Evolutionary conservation across 306 rosid genomes (phyloP), one percentile per base, ranked within the genome.

Genomic region (Cucumis melo): DNA sequence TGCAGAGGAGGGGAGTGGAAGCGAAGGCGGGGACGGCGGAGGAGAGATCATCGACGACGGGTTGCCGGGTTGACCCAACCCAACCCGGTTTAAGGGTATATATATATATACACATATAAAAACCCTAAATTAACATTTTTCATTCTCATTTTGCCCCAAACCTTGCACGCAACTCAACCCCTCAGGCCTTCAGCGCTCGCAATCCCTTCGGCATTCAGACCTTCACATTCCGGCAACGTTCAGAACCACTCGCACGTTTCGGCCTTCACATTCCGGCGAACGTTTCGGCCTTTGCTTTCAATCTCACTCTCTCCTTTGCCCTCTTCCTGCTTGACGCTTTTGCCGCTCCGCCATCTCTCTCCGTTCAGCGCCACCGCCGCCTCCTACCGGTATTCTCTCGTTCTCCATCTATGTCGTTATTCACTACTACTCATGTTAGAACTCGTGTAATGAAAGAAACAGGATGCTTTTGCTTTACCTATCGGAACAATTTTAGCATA

Each of bases 1-100:
- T 90, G 91, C 91, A 74, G 0, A 78, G 87, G 27, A 93, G 87
- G 2, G 88, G 86, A 82, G 16, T 86, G 3, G 85, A 86, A 83
- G 17, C 17, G 34, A 68, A 68, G 19, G 56, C n/a, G 38, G 74
- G 14, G 19, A 23, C 75, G 3, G 36, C 38, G 8, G 76, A n/a
- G 59, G 56, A 41, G 15, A 71, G 76, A 19, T 71, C 53, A 7
- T 6, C 56, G 36, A 58, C 11, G 10, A n/a, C n/a, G n/a, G n/a
- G n/a, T n/a, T n/a, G n/a, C n/a, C n/a, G n/a, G n/a, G n/a, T n/a
- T n/a, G n/a, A n/a, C n/a, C n/a, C n/a, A n/a, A n/a, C n/a, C n/a
- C n/a, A n/a, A n/a, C n/a, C n/a, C n/a, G n/a, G n/a, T n/a, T n/a
- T n/a, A n/a, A n/a, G n/a, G n/a, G n/a, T n/a, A n/a, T n/a, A n/a